Evolutionary conservation across 192 early-diverging fungal species (phyloP), one percentile per base, ranked within the genome.

Genomic region (Gryganskiella cystojenkinii): DNA sequence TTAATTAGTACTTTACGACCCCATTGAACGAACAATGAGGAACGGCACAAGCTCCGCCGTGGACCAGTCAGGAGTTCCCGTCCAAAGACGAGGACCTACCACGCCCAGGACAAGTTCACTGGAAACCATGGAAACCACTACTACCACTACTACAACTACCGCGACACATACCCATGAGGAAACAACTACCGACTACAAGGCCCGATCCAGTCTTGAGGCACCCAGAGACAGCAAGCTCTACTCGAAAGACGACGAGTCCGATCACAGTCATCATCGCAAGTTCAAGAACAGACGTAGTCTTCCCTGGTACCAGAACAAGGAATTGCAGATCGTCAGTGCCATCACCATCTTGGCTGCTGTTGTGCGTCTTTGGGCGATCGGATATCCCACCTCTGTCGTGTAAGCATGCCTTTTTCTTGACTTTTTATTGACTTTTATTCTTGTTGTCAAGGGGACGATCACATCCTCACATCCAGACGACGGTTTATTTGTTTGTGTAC

Each of bases 341-440:
- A 67, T 87, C 35, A 73, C 74, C 5, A 17, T 80, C 3, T 5
- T 85, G 20, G 71, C 86, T 0, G 19, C 71, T 19, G 51, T 80
- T 8, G 82, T 87, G 28, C 55, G 86, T 13, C 71, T 85, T 8
- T 78, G 82, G 59, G 60, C 67, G 14, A 75, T 87, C 27, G 63
- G 56, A 6, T 71, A 76, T 50, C 86, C 86, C 24, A 66, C 70
- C 24, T 75, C 81, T 3, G 71, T 74, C 24, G 71, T 74, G 71
- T 74, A 74, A 67, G 71, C 44, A 0, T 31, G 8, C 25, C 24
- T 22, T 34, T 49, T 10, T 56, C 44, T 45, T 1, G 44, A 3
- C 19, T 11, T 19, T 45, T 11, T 1, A 45, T 17, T 13, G 37
- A 40, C 37, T 9, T 5, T 40, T 13, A 13, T 40, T 40, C 13